Base-by-base conservation (phyloP, 2,329 filamentous ascomycete species). In the Tolypocladium tropicale region DNA sequence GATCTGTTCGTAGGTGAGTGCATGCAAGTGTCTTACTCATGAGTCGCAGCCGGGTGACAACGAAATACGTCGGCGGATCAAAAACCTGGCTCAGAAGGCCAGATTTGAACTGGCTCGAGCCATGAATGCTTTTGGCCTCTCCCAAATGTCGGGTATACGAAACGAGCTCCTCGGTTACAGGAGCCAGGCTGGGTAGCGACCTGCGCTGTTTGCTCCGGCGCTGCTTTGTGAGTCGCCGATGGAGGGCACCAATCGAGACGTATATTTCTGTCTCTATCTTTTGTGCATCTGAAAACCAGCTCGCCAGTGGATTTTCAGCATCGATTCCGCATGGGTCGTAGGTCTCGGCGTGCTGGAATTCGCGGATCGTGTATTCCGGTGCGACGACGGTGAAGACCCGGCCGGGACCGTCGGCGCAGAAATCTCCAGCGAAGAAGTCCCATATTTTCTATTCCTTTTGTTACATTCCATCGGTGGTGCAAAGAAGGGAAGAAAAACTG, bases 21-120 rank as follows among this genome's bases (percentile, higher is more conserved):
- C 5, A 18, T 10, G 14, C 33, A 30, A 63, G 67, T n/a, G n/a
- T n/a, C n/a, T 64, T 56, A 71, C 70, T 34, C 53, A 64, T 48
- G 21, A 18, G n/a, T 30, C 52, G 56, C 16, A 65, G 52, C 1
- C 56, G 57, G 7, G 34, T 53, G 3, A 58, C 49, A 3, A 50
- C 48, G 49, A 58, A 62, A 2, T 53, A 56, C 28, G 55, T 59
- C n/a, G 52, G 52, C 18, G 59, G 58, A n/a, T 59, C 54, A 34
- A 58, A 64, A 3, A 56, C 18, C 12, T 43, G 55, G 10, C 25
- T 16, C 6, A 53, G 14, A 4, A 51, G 21, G 3, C 16, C 43
- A 1, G 57, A 58, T 2, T 53, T 51, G 52, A 65, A 63, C 21
- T 62, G 64, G 25, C 58, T 61, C 1, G 55, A 58, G 0, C 41